Conservation (phyloP, 164 flowering plant genomes). For the Malania oleifera region DNA sequence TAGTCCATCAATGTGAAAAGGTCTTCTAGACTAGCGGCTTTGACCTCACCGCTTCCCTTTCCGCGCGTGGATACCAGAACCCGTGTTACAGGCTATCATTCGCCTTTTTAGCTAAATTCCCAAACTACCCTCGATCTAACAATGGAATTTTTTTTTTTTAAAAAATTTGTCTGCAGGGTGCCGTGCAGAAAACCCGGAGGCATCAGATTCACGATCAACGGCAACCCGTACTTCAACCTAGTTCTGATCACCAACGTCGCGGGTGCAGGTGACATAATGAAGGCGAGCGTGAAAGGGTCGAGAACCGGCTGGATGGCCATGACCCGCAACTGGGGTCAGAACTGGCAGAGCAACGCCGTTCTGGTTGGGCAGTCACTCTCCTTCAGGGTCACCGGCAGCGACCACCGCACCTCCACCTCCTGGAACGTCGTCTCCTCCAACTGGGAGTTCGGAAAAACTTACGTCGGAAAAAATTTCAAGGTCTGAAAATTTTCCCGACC, state of each 20-base stretch:
- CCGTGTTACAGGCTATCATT: too few relatives aligned
- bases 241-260: conserved; percentile 71
- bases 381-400: conserved; percentile 71
- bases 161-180: conserved; percentile 34
- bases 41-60: too few relatives aligned
- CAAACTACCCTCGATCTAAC: not conserved
- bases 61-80: too few relatives aligned
- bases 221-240: conserved; percentile 68
- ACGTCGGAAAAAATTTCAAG: conserved; percentile 67
- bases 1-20: too few relatives aligned
- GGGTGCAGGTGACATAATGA: conserved; percentile 67
- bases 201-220: conserved; percentile 71
- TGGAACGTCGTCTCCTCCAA: conserved; percentile 61
- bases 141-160: not conserved
- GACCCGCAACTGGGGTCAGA: conserved; percentile 87
- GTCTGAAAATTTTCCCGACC: conserved; percentile 32
- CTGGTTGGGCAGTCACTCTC: conserved; percentile 69
- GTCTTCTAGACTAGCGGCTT: too few relatives aligned
- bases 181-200: conserved; percentile 75
- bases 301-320: conserved; percentile 64
- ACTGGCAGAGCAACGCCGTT: conserved; percentile 62
- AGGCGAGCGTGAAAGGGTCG: conserved; percentile 54
- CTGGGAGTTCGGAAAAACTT: conserved; percentile 84
- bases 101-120: not conserved
- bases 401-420: conserved; percentile 58